Evolutionary conservation across 192 early-diverging fungal species (phyloP).

Genomic region (Coemansia sp.): DNA sequence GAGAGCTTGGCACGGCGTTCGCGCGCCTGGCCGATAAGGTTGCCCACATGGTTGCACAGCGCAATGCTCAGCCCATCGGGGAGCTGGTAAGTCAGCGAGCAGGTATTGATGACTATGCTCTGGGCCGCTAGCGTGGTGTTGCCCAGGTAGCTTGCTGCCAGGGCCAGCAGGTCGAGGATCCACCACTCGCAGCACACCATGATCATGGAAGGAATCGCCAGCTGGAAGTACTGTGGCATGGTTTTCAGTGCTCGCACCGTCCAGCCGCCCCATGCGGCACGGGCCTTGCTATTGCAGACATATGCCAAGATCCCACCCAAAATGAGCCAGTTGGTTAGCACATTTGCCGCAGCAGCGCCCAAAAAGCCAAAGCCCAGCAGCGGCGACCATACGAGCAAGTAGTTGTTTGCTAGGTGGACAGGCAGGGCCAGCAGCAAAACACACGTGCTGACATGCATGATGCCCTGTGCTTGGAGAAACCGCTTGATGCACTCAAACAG

Average conservation of each 20-base stretch:
- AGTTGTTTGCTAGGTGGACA: slow-evolving; percentile 74
- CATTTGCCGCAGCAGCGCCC: slow-evolving; percentile 81
- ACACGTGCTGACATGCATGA: slow-evolving; percentile 81
- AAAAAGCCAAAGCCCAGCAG: slow-evolving; percentile 69
- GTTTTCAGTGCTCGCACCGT: slow-evolving; percentile 38
- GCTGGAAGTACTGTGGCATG: slow-evolving; percentile 56
- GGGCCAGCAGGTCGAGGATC: slow-evolving; percentile 51
- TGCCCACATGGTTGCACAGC: slow-evolving; percentile 57
- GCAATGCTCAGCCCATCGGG: slow-evolving; percentile 59
- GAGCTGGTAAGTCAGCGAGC: slow-evolving; percentile 54
- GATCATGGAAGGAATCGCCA: slow-evolving; percentile 72
- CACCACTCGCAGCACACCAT: slow-evolving; percentile 76
- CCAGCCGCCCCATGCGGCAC: slow-evolving; percentile 71
- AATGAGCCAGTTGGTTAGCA: slow-evolving; percentile 75
- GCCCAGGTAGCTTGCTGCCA: slow-evolving; percentile 59
- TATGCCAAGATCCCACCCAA: slow-evolving; percentile 66
- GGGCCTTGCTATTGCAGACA: slow-evolving; percentile 53
- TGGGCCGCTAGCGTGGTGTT: slow-evolving; percentile 59
- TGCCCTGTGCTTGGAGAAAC: slow-evolving; percentile 86
- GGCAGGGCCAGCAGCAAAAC: slow-evolving; percentile 70
- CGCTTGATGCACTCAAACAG: slow-evolving; percentile 83
- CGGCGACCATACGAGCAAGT: slow-evolving; percentile 74
- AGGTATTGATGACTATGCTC: slow-evolving; percentile 58
- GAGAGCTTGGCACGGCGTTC: slow-evolving; percentile 38
- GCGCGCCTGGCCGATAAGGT: slow-evolving; percentile 50